Percentiles rank a stretch among this genome's conserved stretches.
Evolutionary conservation across 768 basidiomycete genomes (phyloP).

Genomic region (Boletus pseudopeckii): DNA sequence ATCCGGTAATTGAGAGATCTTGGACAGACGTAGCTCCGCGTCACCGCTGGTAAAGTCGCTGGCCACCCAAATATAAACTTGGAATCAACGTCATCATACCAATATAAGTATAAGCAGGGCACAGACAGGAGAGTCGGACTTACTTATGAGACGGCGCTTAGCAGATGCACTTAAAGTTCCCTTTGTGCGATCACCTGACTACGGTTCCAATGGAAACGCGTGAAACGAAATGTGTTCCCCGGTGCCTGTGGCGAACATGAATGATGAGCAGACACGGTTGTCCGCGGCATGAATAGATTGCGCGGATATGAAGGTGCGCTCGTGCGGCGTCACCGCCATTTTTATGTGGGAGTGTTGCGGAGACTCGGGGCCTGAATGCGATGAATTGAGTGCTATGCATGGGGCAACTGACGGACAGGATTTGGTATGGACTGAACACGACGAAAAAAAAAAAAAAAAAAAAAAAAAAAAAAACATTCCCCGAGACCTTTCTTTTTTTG

Average conservation of each 20-base stretch:
- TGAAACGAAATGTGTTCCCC: slow-evolving; percentile 19
- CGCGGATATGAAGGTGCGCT: slow-evolving; percentile 32
- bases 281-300: slow-evolving; percentile 25
- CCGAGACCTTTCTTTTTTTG: slow-evolving; percentile 7
- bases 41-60: neutral
- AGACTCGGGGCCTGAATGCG: slow-evolving; percentile 2
- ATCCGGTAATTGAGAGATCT: neutral
- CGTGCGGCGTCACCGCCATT: slow-evolving; percentile 12
- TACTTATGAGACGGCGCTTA: neutral
- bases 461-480: neutral
- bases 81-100: neutral
- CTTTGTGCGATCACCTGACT: slow-evolving; percentile 14
- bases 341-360: slow-evolving; percentile 2
- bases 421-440: neutral
- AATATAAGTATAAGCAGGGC: neutral
- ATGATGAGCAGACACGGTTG: slow-evolving; percentile 22
- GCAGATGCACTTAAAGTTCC: neutral
- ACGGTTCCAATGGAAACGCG: slow-evolving; percentile 24
- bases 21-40: neutral
- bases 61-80: neutral
- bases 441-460: neutral
- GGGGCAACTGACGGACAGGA: neutral
- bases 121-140: neutral
- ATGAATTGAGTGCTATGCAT: slow-evolving; percentile 7
- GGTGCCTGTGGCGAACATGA: slow-evolving; percentile 29